Evolutionary conservation across 176 grass and related monocot genomes (phyloP), one percentile per base, ranked within the genome.

Genomic region (Neostapfia colusana): DNA sequence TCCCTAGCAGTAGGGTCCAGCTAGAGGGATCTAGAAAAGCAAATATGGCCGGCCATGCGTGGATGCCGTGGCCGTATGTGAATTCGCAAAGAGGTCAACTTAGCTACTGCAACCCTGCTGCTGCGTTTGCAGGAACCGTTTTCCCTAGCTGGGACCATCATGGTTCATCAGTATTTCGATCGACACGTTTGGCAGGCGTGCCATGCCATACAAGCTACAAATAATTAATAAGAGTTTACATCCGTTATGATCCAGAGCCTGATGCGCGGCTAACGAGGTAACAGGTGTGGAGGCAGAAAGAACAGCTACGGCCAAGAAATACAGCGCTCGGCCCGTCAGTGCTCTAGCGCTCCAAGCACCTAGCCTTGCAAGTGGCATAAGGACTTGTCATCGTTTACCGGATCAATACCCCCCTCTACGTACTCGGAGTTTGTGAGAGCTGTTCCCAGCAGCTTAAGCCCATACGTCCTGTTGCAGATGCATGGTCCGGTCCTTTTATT

Each of bases 221-320:
- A 48, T 49, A 76, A 63, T 63, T 16, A 48, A 46, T 45, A n/a
- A 15, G 41, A 53, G 20, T 13, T 77, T 39, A 44, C 8, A 53
- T 66, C 53, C 75, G 61, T 78, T 78, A 54, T 78, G 44, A 66
- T 53, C 34, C 60, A 59, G 56, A 55, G 26, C 38, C 10, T 35
- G n/a, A 10, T 24, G 31, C 56, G 70, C 31, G 38, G 39, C 6
- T 58, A 39, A 50, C 70, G 26, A 76, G 63, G 61, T 11, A 15
- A 27, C 51, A 46, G 63, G 26, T 65, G 75, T 60, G 51, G 58
- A 39, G 62, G 31, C 25, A 60, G 37, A 65, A 61, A 75, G 70
- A 74, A 54, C 18, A 43, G 43, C 35, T 53, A 26, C 35, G 43
- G 5, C 26, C 50, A 13, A 36, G n/a, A 25, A 36, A 23, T 21